Conservation (phyloP, 768 basidiomycete species). For the Clitopilus hobsonii region DNA sequence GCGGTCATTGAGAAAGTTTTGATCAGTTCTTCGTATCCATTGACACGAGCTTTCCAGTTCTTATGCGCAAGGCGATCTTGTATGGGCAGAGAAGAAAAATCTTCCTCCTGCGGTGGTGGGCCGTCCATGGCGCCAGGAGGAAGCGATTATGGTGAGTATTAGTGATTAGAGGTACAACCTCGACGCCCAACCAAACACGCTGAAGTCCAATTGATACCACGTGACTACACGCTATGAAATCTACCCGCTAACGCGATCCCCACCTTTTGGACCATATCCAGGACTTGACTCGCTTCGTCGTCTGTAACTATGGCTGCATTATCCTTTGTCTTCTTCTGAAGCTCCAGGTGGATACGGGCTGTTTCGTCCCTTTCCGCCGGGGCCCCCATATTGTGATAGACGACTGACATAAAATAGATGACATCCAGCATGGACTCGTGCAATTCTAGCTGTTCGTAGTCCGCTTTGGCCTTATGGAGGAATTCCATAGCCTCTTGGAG, state of each 20-base stretch:
- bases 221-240: conserved; percentile 11
- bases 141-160: conserved; percentile 4
- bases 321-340: conserved; percentile 34
- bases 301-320: conserved; percentile 44
- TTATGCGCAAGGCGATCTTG: conserved; percentile 85
- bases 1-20: conserved; percentile 85
- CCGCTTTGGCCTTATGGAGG: conserved; percentile 59
- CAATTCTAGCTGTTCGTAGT: conserved; percentile 58
- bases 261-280: conserved; percentile 54
- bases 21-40: conserved; percentile 84
- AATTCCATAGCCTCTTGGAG: conserved; percentile 57
- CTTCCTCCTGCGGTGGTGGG: conserved; percentile 88
- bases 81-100: conserved; percentile 78
- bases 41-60: conserved; percentile 98
- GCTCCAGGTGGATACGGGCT: conserved; percentile 42
- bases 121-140: conserved; percentile 66
- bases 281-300: conserved; percentile 46
- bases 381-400: conserved; percentile 68
- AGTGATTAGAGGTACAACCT: conserved; percentile 7
- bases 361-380: conserved; percentile 49
- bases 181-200: conserved; percentile 6
- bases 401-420: conserved; percentile 65
- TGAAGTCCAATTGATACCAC: conserved; percentile 6
- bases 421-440: conserved; percentile 58
- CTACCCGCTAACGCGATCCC: conserved; percentile 50